A percentile compares a stretch with the other conserved stretches of the same genome.
These are phyloP conservation scores for Arthroderma uncinatum DNA, from an alignment of 2,329 filamentous ascomycete species.

Conservation along the genomic window DNA sequence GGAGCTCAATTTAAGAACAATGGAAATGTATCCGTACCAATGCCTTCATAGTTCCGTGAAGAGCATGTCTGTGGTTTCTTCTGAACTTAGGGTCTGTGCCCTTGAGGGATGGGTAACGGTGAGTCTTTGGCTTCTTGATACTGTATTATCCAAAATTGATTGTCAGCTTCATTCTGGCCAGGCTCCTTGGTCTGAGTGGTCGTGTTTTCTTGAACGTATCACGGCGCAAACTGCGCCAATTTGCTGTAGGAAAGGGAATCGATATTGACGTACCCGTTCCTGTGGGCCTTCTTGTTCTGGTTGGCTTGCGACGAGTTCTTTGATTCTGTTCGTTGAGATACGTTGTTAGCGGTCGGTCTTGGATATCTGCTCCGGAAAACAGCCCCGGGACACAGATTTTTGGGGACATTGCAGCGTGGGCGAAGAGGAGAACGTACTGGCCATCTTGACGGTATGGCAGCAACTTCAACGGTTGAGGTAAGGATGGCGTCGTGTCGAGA, in stretches of 20 bases:
- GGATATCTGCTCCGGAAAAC: background rate
- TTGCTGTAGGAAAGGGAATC: background rate
- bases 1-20: background rate
- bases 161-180: constrained; percentile 4
- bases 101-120: constrained; percentile 97
- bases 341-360: constrained; percentile 6
- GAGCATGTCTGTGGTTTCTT: constrained; percentile 98
- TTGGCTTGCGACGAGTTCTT: constrained; percentile 99
- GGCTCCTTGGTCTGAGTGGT: background rate
- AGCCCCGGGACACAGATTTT: background rate
- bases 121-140: constrained; percentile 99
- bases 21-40: constrained; percentile 54
- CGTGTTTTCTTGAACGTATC: background rate
- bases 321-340: constrained; percentile 56
- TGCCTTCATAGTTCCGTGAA: constrained; percentile 96
- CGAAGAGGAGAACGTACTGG: constrained; percentile 29
- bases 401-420: background rate
- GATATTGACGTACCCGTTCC: constrained; percentile 70
- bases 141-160: constrained; percentile 38
- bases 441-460: constrained; percentile 37
- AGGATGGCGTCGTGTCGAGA: constrained; percentile 29
- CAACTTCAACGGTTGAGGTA: constrained; percentile 27
- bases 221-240: background rate
- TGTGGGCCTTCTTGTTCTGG: constrained; percentile 96
- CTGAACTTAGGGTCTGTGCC: constrained; percentile 99